Evolutionary conservation across 1,284 basidiomycete species (phyloP), one percentile per base, ranked within the genome.

Genomic region (Trichosporon sp.): DNA sequence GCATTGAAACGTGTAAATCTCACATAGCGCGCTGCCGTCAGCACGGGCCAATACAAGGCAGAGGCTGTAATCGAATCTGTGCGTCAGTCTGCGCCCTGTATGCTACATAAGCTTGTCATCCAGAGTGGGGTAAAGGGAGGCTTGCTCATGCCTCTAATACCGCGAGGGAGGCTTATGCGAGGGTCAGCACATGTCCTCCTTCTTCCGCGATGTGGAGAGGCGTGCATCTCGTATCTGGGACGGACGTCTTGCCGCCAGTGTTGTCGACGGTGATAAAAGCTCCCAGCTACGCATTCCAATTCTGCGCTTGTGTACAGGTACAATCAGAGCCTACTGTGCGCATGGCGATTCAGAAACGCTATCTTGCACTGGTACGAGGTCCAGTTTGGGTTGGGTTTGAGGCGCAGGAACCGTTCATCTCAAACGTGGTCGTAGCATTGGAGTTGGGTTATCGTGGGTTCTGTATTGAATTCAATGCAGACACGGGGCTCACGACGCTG

Each of bases 41-140:
- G 16, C 51, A 12, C 19, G 43, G 43, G 43, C 16, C 16, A 46
- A 14, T 46, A 5, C 51, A 11, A 54, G 51, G 26, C 51, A 54
- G n/a, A 21, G 14, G 19, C 19, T 19, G 16, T 54, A 54, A 54
- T 54, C 19, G 21, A 54, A 54, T 54, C 51, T 54, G 19, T 26
- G 4, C 51, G 10, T 12, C 38, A 40, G 38, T 12, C 10, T 10
- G 38, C 38, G 19, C 51, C 51, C 51, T 54, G 19, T 54, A 54
- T 54, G 51, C 51, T 54, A 54, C 51, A 54, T 54, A 54, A 54
- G 51, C 51, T 54, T 54, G 51, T 54, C 51, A 54, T 19, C 19
- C 46, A n/a, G 21, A 54, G 51, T 54, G 51, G 19, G 48, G 51
- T 54, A 10, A 46, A 46, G 51, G 8, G 19, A 54, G 51, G 51